A percentile compares a stretch with the other conserved stretches of the same genome.
These are phyloP conservation scores for Erodium trifolium DNA, from an alignment of 441 rosid genomes.

Conservation along the genomic window DNA sequence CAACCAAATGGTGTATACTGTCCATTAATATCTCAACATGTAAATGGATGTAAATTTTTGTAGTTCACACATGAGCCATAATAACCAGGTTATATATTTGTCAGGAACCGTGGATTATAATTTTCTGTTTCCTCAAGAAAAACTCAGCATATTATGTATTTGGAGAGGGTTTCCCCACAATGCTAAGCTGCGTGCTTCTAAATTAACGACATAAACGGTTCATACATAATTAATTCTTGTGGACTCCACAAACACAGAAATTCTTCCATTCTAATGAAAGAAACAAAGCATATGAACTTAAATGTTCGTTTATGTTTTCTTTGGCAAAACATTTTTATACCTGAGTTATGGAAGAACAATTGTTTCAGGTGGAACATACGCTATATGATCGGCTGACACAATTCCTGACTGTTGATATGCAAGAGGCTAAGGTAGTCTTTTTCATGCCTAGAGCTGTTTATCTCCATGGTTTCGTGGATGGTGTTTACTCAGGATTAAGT, in stretches of 20 bases:
- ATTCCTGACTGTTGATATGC: constrained; percentile 61
- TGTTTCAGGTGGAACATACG: constrained; percentile 69
- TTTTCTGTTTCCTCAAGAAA: neutral
- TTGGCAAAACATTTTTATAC: constrained; percentile 13
- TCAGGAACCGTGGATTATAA: neutral
- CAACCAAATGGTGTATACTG: neutral
- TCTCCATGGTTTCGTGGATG: neutral
- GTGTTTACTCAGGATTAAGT: neutral
- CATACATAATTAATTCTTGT: neutral
- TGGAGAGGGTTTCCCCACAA: neutral
- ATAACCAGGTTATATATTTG: neutral
- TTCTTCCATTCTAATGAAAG: neutral
- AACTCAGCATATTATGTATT: neutral
- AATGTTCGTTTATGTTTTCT: neutral
- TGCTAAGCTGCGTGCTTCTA: neutral
- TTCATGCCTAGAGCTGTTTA: constrained; percentile 10
- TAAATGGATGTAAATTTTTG: neutral
- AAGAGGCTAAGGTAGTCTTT: constrained; percentile 58
- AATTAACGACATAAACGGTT: neutral
- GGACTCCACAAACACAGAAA: neutral
- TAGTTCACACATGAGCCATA: neutral
- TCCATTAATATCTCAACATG: neutral
- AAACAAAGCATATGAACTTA: neutral
- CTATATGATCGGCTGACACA: constrained; percentile 63
- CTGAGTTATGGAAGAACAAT: constrained; percentile 11